Conservation (phyloP, 2,329 filamentous ascomycete genomes). For the Teratosphaeria zuluensis region DNA sequence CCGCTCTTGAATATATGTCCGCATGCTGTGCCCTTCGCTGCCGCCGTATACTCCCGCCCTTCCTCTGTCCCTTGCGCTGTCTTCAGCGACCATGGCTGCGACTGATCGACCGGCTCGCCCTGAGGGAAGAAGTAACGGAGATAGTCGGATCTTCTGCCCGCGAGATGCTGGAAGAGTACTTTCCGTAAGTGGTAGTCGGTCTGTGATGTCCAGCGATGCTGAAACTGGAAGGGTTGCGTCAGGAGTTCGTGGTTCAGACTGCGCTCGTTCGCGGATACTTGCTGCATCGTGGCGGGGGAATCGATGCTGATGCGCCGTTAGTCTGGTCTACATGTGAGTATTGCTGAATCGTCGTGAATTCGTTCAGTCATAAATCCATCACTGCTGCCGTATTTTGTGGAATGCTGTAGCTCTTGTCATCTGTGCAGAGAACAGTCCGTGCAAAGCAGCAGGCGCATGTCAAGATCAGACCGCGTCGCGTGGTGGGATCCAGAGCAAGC, state of each 20-base stretch:
- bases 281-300: constrained; percentile 15
- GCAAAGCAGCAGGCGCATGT: not conserved
- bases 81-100: constrained; percentile 57
- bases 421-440: not conserved
- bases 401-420: not conserved
- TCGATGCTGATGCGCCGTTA: not conserved
- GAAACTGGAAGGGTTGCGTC: constrained; percentile 62
- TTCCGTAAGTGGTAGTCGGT: constrained; percentile 64
- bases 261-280: constrained; percentile 49
- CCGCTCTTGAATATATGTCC: constrained; percentile 95
- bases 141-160: constrained; percentile 63
- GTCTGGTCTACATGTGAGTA: not conserved
- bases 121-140: constrained; percentile 74
- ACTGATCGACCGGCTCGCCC: constrained; percentile 35
- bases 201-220: constrained; percentile 63
- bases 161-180: constrained; percentile 79
- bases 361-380: not conserved
- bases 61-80: constrained; percentile 87
- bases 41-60: constrained; percentile 88
- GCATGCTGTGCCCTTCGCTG: constrained; percentile 83
- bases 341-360: not conserved
- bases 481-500: not conserved
- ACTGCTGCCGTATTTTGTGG: not conserved
- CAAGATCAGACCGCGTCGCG: not conserved
- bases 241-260: constrained; percentile 76